A percentile compares a stretch with the other conserved stretches of the same genome.
Evolutionary conservation across 2,329 filamentous ascomycete species (phyloP).

Genomic region (Lasiodiplodia hormozganensis): DNA sequence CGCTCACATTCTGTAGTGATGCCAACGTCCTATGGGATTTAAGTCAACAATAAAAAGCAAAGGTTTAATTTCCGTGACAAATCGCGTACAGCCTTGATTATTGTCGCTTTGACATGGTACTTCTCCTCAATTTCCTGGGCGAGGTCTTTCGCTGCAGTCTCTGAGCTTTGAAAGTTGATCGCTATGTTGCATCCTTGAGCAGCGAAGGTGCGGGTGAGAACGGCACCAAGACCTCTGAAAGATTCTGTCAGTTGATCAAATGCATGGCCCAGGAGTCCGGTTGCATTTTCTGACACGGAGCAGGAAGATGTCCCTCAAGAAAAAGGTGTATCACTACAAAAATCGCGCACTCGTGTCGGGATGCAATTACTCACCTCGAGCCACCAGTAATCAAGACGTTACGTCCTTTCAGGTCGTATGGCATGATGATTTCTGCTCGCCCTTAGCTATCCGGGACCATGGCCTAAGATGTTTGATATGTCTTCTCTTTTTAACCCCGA

Average conservation of each 20-base stretch:
- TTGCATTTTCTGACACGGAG: neutral
- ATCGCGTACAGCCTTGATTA: slow-evolving; percentile 65
- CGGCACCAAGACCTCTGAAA: slow-evolving; percentile 72
- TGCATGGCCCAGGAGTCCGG: neutral
- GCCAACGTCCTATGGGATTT: slow-evolving; percentile 62
- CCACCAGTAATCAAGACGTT: slow-evolving; percentile 71
- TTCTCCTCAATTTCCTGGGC: slow-evolving; percentile 61
- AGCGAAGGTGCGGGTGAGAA: slow-evolving; percentile 71
- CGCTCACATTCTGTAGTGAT: slow-evolving; percentile 64
- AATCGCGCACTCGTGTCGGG: neutral
- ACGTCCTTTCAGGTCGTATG: slow-evolving; percentile 66
- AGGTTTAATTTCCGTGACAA: neutral
- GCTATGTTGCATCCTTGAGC: slow-evolving; percentile 71
- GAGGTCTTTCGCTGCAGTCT: slow-evolving; percentile 65
- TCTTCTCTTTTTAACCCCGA: neutral
- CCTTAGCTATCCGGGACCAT: neutral
- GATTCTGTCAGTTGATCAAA: neutral
- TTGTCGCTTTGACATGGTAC: slow-evolving; percentile 59
- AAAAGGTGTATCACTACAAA: neutral
- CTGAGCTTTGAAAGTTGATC: slow-evolving; percentile 74
- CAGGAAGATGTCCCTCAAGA: neutral
- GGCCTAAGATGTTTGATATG: neutral
- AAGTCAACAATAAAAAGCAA: neutral
- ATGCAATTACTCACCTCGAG: slow-evolving; percentile 59
- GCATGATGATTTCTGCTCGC: slow-evolving; percentile 54